A percentile compares a stretch with the other conserved stretches of the same genome.
Evolutionary conservation across 192 early-diverging fungal genomes (phyloP).

Genomic region (Backusella luteola): DNA sequence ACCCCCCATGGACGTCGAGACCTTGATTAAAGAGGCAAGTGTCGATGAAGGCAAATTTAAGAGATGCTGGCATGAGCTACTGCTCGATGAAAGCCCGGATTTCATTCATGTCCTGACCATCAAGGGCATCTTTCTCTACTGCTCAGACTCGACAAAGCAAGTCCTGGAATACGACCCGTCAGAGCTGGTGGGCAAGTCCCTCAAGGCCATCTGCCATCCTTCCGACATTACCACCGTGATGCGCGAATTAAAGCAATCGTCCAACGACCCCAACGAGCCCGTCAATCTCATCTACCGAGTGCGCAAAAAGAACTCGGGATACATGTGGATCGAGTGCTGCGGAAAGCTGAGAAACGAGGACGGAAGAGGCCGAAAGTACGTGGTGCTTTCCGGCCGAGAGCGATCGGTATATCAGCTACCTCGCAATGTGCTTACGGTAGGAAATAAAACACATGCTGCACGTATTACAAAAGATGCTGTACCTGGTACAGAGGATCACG

Average conservation of each 20-base stretch:
- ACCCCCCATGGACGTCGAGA: constrained; percentile 13
- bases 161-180: constrained; percentile 54
- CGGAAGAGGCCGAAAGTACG: constrained; percentile 66
- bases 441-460: not conserved
- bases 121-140: constrained; percentile 67
- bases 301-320: constrained; percentile 51
- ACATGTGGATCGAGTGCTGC: constrained; percentile 63
- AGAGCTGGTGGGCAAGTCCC: constrained; percentile 57
- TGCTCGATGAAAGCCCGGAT: constrained; percentile 56
- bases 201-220: constrained; percentile 63
- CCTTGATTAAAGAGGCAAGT: constrained; percentile 32
- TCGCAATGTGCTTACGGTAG: constrained; percentile 5
- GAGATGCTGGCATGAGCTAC: constrained; percentile 38
- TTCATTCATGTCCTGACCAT: constrained; percentile 68
- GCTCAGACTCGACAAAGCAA: constrained; percentile 38
- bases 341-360: constrained; percentile 64
- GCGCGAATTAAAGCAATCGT: constrained; percentile 58
- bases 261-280: constrained; percentile 32
- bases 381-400: constrained; percentile 62
- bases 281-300: constrained; percentile 68
- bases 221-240: constrained; percentile 66
- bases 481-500: constrained; percentile 33
- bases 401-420: constrained; percentile 42
- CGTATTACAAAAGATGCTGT: constrained; percentile 1
- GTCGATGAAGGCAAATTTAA: constrained; percentile 32